Evolutionary conservation across 805 yeast genomes (phyloP), one percentile per base, ranked within the genome.

Genomic region (Kluyveromyces dobzhanskii): DNA sequence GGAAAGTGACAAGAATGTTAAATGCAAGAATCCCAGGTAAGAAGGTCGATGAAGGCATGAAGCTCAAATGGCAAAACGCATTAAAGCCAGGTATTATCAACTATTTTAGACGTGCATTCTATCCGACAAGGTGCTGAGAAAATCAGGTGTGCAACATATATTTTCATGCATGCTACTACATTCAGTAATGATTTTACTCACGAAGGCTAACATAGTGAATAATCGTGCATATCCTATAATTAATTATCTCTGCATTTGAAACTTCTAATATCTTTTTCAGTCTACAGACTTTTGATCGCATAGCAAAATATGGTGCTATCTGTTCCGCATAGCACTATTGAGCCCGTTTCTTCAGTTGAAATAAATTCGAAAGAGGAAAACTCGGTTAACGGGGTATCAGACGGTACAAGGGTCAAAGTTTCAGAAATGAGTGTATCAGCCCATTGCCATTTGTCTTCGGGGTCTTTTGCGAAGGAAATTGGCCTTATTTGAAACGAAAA

Each of bases 1-100:
- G 30, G 38, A 38, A 42, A 21, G 30, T 54, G 49, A 50, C 35
- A 17, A 14, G 42, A 14, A 39, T 38, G 44, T 30, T 35, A 11
- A 31, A 28, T 4, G 38, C 42, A 14, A 37, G 26, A 17, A 12
- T 19, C 5, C 18, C 31, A n/a, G 27, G 32, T 17, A 24, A 23
- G n/a, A 24, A 23, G 9, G 11, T 17, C 21, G 37, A 30, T 17
- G 40, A 37, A 8, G 23, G 24, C 13, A n/a, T 27, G 11, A 17
- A 25, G 25, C 17, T 9, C 10, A n/a, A 21, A 7, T 41, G 38
- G 27, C 14, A 14, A 7, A 17, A 14, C 11, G 19, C 33, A 10
- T 8, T 33, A 32, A 32, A 30, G 18, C 36, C 36, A 5, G 39
- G 41, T 23, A n/a, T 28, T n/a, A 11, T 29, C 17, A 41, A 41